Base-by-base conservation (phyloP, 345 rosid genomes). In the Xanthoceras sorbifolium region DNA sequence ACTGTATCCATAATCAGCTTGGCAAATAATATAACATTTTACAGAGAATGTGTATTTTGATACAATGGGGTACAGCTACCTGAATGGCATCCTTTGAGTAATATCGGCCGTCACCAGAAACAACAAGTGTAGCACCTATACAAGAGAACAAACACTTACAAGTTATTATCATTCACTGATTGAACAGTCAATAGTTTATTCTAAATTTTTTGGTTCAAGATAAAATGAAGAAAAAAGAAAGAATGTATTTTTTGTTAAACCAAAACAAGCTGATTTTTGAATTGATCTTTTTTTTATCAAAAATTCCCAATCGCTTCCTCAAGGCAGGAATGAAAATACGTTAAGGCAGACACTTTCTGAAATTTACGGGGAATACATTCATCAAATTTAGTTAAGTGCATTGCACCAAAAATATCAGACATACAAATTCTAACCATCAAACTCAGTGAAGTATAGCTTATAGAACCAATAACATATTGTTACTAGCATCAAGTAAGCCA, bases 81-180 rank as follows among this genome's bases (percentile, higher is more conserved):
- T 97, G 97, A 84, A 97, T 88, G 69, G 98, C 98, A 80, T 92
- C 97, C 86, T 88, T 88, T 15, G 99, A 97, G 84, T 36, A 97
- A 84, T 94, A 97, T 72, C 98, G 96, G 50, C 99, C 99, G 89
- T 97, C 99, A 76, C 99, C 99, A 84, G 98, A 94, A 82, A 97
- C 98, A 77, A 94, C 97, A 8, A 97, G 98, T 14, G 98, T 94
- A 77, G 96, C 96, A 81, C 99, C 98, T 97, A 80, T 76, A 76
- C 46, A 73, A 4, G 73, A 4, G 60, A 82, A 64, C 6, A 64
- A 22, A 34, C 67, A 67, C 22, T 61, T 31, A 78, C 38, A 2
- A 25, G 38, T 29, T 60, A 28, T 32, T 40, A 14, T 29, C 31
- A 36, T 52, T 52, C 17, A 18, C 61, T 50, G 12, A 14, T 23